phyloP scores from a whole-genome alignment of 257 asterid genomes.

The Schizonepeta tenuifolia region DNA sequence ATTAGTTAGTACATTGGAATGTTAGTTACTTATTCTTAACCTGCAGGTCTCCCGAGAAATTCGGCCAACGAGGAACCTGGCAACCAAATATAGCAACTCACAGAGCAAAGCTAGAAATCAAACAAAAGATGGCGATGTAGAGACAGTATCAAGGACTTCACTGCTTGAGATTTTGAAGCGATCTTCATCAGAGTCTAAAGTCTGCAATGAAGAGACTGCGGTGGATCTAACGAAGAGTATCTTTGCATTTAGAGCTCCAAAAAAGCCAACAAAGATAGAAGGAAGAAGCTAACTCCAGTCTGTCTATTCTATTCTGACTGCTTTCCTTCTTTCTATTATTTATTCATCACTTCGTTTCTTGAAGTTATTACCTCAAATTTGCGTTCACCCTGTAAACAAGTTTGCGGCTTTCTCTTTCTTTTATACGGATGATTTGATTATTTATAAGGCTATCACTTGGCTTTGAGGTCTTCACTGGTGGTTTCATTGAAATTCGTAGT shows the following conservation, averaged over 20 bases:
- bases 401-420: neutral
- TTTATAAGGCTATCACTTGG: neutral
- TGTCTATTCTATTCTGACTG: neutral
- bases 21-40: neutral
- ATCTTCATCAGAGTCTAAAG: constrained; percentile 47
- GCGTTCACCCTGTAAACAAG: neutral
- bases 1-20: constrained; percentile 3
- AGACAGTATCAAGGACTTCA: constrained; percentile 45
- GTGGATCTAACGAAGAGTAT: constrained; percentile 59
- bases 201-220: constrained; percentile 38
- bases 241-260: constrained; percentile 62
- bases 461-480: neutral
- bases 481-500: too few relatives aligned
- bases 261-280: constrained; percentile 50
- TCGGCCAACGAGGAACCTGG: constrained; percentile 33
- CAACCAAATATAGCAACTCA: constrained; percentile 47
- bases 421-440: neutral
- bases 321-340: neutral
- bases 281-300: constrained; percentile 43
- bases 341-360: too few relatives aligned
- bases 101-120: constrained; percentile 39
- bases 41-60: constrained; percentile 49
- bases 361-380: neutral
- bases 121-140: constrained; percentile 34
- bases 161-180: constrained; percentile 71